Percentiles rank a stretch among this genome's conserved stretches.
These are phyloP conservation scores for Hypoxylon cercidicola DNA, from an alignment of 495 filamentous ascomycete genomes.

Conservation along the genomic window DNA sequence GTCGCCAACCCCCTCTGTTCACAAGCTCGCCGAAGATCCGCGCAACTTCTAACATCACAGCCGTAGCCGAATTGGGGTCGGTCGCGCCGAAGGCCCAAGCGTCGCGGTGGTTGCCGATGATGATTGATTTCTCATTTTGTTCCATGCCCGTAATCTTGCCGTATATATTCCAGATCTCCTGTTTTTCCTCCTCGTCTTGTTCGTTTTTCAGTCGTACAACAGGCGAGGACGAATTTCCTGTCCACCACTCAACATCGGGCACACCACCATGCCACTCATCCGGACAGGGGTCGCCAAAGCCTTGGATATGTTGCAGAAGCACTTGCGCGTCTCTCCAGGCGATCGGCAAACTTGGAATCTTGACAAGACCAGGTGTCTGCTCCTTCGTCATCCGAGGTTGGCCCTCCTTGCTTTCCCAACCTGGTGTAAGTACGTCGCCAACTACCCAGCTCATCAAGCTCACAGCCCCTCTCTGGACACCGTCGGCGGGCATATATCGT, in stretches of 20 bases:
- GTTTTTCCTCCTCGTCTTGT: conserved; percentile 83
- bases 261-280: conserved; percentile 81
- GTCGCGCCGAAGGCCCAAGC: conserved; percentile 90
- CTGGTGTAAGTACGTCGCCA: conserved; percentile 89
- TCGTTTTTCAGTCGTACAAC: conserved; percentile 85
- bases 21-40: conserved; percentile 82
- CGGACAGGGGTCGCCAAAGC: conserved; percentile 75
- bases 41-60: conserved; percentile 87
- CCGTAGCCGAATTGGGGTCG: conserved; percentile 88
- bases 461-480: conserved; percentile 85
- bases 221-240: conserved; percentile 79
- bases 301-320: conserved; percentile 80
- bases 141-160: conserved; percentile 85
- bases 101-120: conserved; percentile 94
- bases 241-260: conserved; percentile 81
- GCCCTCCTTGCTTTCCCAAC: conserved; percentile 78
- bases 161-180: conserved; percentile 90
- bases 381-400: conserved; percentile 72
- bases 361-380: conserved; percentile 75
- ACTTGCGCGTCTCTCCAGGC: conserved; percentile 87
- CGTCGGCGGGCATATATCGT: conserved; percentile 78
- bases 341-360: conserved; percentile 89
- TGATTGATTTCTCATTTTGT: conserved; percentile 82
- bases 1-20: conserved; percentile 82
- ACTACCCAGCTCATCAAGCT: conserved; percentile 83